Evolutionary conservation across 106 monocot species (phyloP).

Genomic region (Amphibolis antarctica): DNA sequence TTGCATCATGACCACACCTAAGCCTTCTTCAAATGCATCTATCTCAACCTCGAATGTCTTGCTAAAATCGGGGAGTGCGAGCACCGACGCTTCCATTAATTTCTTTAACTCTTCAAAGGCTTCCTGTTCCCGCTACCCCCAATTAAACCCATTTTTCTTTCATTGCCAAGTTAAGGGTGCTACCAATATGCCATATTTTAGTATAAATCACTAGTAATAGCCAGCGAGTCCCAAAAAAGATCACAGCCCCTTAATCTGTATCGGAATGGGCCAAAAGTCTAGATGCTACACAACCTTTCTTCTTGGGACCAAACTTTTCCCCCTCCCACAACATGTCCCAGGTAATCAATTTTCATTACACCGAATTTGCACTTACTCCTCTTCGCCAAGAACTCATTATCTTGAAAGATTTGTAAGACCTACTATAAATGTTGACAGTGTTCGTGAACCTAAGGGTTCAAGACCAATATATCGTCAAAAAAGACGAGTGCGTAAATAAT

Average conservation of each 20-base stretch:
- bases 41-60: too few relatives aligned
- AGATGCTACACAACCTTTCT: background rate
- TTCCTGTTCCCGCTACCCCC: background rate
- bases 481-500: too few relatives aligned
- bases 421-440: background rate
- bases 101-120: background rate
- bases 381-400: background rate
- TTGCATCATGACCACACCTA: background rate
- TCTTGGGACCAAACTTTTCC: background rate
- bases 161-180: background rate
- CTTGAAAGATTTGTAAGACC: background rate
- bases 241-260: background rate
- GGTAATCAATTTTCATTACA: background rate
- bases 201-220: background rate
- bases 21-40: too few relatives aligned
- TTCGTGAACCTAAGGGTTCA: background rate
- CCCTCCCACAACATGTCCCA: background rate
- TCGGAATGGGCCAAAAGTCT: background rate
- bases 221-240: conserved; percentile 5
- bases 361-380: conserved; percentile 3
- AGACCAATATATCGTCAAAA: conserved; percentile 4
- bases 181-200: conserved; percentile 2
- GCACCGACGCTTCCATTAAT: too few relatives aligned
- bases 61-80: too few relatives aligned
- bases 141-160: background rate